Evolutionary conservation across 192 early-diverging fungal species (phyloP), one percentile per base, ranked within the genome.

Genomic region (Dimargaris xerosporica): DNA sequence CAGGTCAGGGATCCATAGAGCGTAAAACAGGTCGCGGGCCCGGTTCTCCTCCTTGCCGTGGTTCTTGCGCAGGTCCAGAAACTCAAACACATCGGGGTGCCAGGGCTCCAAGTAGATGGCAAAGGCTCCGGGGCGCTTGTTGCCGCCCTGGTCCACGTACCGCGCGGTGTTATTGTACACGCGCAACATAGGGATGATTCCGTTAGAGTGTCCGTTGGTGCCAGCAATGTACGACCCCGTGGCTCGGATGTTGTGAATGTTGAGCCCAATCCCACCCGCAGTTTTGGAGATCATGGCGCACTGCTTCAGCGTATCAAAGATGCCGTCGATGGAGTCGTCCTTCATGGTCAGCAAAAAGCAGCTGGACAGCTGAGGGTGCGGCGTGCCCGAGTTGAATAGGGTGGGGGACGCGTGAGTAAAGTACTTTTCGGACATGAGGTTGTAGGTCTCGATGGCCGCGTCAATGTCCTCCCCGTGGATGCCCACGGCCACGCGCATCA

Each of bases 131-230:
- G 93, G 93, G 30, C 94, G 87, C 81, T 96, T 98, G 81, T 96
- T 96, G 41, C 94, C 96, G 59, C 96, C 96, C 75, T 98, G 96
- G 77, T 96, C 93, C n/a, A 98, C 93, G 71, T 96, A 98, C 41
- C 96, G 84, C 15, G 96, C 94, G 5, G 96, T 98, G 75, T 95
- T 94, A 79, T 98, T 97, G 69, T 84, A 98, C 12, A 98, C 96
- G 54, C 94, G 88, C 64, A 98, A 79, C 94, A 98, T 96, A 7
- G 96, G 96, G 30, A 98, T 78, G 42, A 98, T 77, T 7, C 96
- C 96, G 67, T 96, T 96, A 26, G 96, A 96, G 62, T 86, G 79
- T 62, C 96, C 96, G 71, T 99, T 96, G 42, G 94, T 96, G 54
- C 94, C 96, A 31, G 96, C 90, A 79, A 96, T 96, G 72, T 94